Base-by-base conservation (phyloP, 116 monocot species). In the Cymodocea nodosa region DNA sequence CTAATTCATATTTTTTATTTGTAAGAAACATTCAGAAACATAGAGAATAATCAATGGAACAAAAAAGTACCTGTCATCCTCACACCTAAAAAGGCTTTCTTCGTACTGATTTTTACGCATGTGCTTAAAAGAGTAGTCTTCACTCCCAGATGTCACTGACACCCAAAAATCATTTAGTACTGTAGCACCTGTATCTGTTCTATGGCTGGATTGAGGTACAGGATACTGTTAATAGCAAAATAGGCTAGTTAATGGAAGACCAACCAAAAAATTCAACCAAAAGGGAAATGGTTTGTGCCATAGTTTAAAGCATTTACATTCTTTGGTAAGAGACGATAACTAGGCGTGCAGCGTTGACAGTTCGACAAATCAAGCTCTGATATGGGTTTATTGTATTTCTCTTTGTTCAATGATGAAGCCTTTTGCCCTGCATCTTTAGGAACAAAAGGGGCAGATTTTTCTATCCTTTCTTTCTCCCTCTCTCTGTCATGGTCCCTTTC, bases 81-180 rank as follows among this genome's bases (percentile, higher is more conserved):
- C 93, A 73, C 93, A 93, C 79, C 89, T 79, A 82, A 93, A 93
- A 23, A 93, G 78, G 78, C 89, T 93, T 72, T 93, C 93, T 70
- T 93, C 93, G 40, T 89, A 93, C 61, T 93, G 93, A 74, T 93
- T 93, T 72, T 89, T 93, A 12, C 93, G 79, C 93, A 93, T 93
- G 79, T 93, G 93, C 66, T 93, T 93, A 66, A 93, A 93, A 36
- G 93, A 89, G 76, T 89, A 93, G 75, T 93, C 93, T 52, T 93
- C 93, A 68, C 93, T 93, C 20, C 93, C 93, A 35, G 93, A 89
- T 55, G 93, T 93, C 60, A 89, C 89, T 35, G 93, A 93, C 18
- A 93, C 93, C 93, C 93, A 93, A n/a, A 63, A n/a, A 85, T 93
- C 93, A 74, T 93, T 93, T 37, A 93, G 76, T 17, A 93, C 86